Evolutionary conservation across 2,329 filamentous ascomycete genomes (phyloP), one percentile per base, ranked within the genome.

Genomic region (Acarospora socialis): DNA sequence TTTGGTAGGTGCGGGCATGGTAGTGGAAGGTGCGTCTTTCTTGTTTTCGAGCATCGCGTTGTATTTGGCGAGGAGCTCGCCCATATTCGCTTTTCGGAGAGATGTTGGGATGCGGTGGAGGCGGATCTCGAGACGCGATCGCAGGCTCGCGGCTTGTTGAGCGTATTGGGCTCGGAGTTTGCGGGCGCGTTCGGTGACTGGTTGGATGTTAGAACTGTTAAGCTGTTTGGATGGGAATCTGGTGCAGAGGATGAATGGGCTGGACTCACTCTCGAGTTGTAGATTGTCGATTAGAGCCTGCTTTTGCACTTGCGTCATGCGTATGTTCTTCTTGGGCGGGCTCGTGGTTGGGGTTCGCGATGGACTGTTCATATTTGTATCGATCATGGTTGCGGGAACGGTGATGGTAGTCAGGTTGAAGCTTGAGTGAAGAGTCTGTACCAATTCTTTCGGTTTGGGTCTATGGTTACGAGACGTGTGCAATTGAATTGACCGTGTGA

Each of bases 131-230:
- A 98, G 77, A 39, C 87, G 77, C 38, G 83, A 77, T 39, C 80
- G 73, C 22, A 95, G 68, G 40, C 81, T 81, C 53, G 87, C 80
- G 14, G 84, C 81, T 55, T 93, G 86, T 7, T 92, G 68, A 37
- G 79, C 77, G 60, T 92, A 93, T 53, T 92, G 84, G 5, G 86
- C 79, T 46, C 86, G 74, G 39, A 95, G 65, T 54, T 87, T 84
- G 45, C 87, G 73, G 39, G 82, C 81, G 52, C 86, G 74, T 58
- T 92, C 81, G 12, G 81, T 84, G 43, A 93, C 84, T 93, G 47
- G 19, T 27, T 43, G 38, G 10, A 21, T 26, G 13, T 30, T 16
- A 24, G 18, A 7, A 21, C 19, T 14, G 10, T 18, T 20, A 21
- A n/a, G 17, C 14, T 4, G 7, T 12, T 38, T 20, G 41, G 31